Evolutionary conservation across 2,329 filamentous ascomycete species (phyloP).

Genomic region (Seiridium cupressi): DNA sequence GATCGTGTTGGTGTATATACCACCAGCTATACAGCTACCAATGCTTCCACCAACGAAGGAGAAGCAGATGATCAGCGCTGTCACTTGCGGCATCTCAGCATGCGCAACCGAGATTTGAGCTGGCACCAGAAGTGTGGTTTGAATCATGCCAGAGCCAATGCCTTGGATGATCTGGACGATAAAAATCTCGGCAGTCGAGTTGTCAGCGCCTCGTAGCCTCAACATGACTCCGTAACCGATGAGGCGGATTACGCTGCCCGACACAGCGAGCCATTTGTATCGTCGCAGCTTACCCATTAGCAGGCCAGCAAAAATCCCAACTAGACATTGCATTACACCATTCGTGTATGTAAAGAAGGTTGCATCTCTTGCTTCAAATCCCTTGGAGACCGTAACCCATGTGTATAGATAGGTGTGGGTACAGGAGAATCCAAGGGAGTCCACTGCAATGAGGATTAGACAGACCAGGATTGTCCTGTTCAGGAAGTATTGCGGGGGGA

Average conservation of each 20-base stretch:
- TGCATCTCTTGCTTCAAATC: conserved; percentile 36
- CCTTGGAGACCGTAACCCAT: conserved; percentile 42
- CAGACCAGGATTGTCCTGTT: conserved; percentile 40
- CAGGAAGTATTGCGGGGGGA: conserved; percentile 43
- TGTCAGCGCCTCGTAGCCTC: conserved; percentile 40
- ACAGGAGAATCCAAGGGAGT: conserved; percentile 39
- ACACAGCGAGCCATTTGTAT: conserved; percentile 45
- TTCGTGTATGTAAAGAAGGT: conserved; percentile 38
- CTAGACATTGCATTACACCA: conserved; percentile 40
- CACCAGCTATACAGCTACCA: conserved; percentile 41
- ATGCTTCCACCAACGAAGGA: conserved; percentile 38
- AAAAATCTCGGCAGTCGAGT: conserved; percentile 43
- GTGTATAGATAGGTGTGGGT: conserved; percentile 48
- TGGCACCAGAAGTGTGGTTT: conserved; percentile 39
- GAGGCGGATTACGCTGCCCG: conserved; percentile 37
- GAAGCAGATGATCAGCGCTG: conserved; percentile 40
- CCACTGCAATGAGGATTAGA: conserved; percentile 36
- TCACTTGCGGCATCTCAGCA: conserved; percentile 44
- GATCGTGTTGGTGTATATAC: conserved; percentile 48
- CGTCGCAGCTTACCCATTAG: conserved; percentile 39
- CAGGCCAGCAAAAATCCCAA: conserved; percentile 36
- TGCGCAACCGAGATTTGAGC: conserved; percentile 44
- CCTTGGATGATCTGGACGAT: conserved; percentile 47
- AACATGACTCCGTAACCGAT: conserved; percentile 51
- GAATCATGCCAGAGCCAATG: conserved; percentile 43